A percentile compares a stretch with the other conserved stretches of the same genome.
phyloP scores from a whole-genome alignment of 805 yeast genomes.

The Sugiyamaella smithiae region DNA sequence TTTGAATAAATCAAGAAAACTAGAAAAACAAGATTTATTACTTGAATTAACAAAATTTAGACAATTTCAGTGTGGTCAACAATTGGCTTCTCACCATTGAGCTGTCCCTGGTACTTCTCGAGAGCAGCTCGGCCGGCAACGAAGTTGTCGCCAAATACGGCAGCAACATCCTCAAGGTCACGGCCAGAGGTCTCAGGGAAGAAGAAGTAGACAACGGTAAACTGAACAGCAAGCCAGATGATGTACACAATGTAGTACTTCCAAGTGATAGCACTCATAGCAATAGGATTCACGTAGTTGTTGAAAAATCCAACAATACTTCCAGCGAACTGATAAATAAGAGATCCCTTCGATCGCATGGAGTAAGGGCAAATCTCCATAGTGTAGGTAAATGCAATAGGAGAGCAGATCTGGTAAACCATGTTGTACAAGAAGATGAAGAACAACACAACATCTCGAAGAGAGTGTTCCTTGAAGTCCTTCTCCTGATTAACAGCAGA shows the following conservation, averaged over 20 bases:
- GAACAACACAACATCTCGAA: slow-evolving; percentile 46
- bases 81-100: slow-evolving; percentile 6
- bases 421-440: slow-evolving; percentile 43
- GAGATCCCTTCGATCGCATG: slow-evolving; percentile 44
- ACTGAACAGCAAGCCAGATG: slow-evolving; percentile 28
- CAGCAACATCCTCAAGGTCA: slow-evolving; percentile 44
- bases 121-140: slow-evolving; percentile 6
- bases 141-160: slow-evolving; percentile 39
- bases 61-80: slow-evolving; percentile 8
- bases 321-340: slow-evolving; percentile 28
- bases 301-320: slow-evolving; percentile 29
- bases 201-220: slow-evolving; percentile 34
- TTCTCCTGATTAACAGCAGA: slow-evolving; percentile 45
- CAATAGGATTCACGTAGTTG: slow-evolving; percentile 40
- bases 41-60: no score
- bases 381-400: slow-evolving; percentile 21
- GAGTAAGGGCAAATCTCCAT: slow-evolving; percentile 29
- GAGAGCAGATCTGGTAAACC: slow-evolving; percentile 20
- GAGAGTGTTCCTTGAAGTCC: slow-evolving; percentile 39
- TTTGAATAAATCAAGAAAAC: no score
- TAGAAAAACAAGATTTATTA: no score
- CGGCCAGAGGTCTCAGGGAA: slow-evolving; percentile 45
- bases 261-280: slow-evolving; percentile 42
- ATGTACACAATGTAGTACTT: slow-evolving; percentile 42
- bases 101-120: slow-evolving; percentile 10